Evolutionary conservation across 2,329 filamentous ascomycete genomes (phyloP).

Genomic region (Colletotrichum echinochloae): DNA sequence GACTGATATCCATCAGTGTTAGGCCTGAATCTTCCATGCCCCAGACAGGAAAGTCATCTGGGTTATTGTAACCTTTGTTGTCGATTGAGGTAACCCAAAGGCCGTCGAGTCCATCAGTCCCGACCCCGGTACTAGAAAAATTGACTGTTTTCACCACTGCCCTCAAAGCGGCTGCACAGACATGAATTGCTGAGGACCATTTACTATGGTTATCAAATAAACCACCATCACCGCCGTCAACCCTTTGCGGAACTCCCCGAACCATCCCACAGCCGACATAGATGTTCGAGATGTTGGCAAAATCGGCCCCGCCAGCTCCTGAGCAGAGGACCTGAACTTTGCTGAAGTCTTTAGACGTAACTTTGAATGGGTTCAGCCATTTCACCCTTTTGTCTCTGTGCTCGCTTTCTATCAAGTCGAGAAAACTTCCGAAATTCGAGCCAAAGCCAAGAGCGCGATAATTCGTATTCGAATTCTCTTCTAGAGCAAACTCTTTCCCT

Average conservation of each 20-base stretch:
- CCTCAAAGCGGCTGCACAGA: conserved; percentile 56
- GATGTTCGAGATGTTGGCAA: conserved; percentile 57
- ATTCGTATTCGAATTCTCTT: background rate
- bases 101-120: conserved; percentile 50
- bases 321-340: conserved; percentile 45
- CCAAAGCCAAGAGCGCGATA: conserved; percentile 22
- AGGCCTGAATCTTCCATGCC: conserved; percentile 48
- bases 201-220: conserved; percentile 54
- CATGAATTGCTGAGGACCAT: conserved; percentile 58
- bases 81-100: conserved; percentile 50
- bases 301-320: conserved; percentile 47
- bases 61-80: conserved; percentile 51
- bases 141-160: conserved; percentile 59
- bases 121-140: conserved; percentile 55
- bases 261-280: conserved; percentile 55
- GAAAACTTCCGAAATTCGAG: conserved; percentile 21
- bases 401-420: conserved; percentile 5
- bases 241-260: conserved; percentile 52
- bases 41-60: conserved; percentile 50
- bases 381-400: too few species aligned
- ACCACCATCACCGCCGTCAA: conserved; percentile 47
- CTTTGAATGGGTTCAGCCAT: conserved; percentile 19
- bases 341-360: background rate
- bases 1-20: conserved; percentile 42
- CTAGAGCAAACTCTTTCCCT: conserved; percentile 50